Conservation (phyloP, 2,329 filamentous ascomycete genomes). For the Exophiala oligosperma region DNA sequence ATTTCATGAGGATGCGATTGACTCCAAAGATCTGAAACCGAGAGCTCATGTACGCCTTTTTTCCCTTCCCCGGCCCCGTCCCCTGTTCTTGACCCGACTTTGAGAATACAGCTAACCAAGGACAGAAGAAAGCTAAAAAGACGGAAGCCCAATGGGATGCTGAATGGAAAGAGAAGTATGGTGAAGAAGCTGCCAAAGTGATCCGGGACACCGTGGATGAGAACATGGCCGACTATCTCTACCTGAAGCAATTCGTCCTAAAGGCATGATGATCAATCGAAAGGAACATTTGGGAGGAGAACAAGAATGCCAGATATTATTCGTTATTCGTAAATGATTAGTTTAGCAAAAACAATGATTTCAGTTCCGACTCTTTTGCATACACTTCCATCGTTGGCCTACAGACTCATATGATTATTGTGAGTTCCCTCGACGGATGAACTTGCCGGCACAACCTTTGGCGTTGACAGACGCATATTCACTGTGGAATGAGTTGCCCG, state of each 20-base stretch:
- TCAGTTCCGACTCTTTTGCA: no score
- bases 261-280: conserved; percentile 39
- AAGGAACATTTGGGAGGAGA: not conserved
- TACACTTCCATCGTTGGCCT: no score
- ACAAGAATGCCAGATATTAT: not conserved
- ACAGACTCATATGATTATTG: no score
- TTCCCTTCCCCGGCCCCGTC: not conserved
- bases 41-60: conserved; percentile 42
- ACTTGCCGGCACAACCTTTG: no score
- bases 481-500: not conserved
- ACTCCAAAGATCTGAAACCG: conserved; percentile 73
- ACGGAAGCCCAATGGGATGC: conserved; percentile 57
- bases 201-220: conserved; percentile 61
- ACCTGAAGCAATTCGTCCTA: conserved; percentile 65
- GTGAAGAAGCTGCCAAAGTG: conserved; percentile 57
- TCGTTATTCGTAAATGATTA: no score
- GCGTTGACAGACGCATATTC: no score
- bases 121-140: conserved; percentile 37
- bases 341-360: no score
- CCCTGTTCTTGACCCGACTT: not conserved
- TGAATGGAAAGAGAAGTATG: conserved; percentile 63
- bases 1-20: conserved; percentile 92
- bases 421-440: no score
- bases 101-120: conserved; percentile 25
- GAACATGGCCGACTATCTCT: conserved; percentile 62